A percentile compares a stretch with the other conserved stretches of the same genome.
Evolutionary conservation across 257 asterid genomes (phyloP).

Genomic region (Coffea canephora): DNA sequence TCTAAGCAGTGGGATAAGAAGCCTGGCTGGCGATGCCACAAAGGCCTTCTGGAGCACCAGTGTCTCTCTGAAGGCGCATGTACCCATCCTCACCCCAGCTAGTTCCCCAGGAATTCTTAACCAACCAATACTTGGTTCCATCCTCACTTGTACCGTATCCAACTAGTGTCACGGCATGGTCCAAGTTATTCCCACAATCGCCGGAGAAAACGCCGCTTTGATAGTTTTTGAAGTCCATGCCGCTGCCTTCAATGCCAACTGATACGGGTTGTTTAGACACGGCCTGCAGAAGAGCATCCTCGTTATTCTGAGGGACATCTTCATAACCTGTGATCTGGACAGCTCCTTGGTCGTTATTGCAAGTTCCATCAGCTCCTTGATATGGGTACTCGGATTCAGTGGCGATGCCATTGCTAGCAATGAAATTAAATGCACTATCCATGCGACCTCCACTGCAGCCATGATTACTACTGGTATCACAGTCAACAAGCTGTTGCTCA

Average conservation of each 20-base stretch:
- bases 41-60: slow-evolving; percentile 26
- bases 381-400: slow-evolving; percentile 33
- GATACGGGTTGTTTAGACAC: slow-evolving; percentile 41
- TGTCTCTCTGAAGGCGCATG: slow-evolving; percentile 26
- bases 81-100: slow-evolving; percentile 34
- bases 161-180: slow-evolving; percentile 32
- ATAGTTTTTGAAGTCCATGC: slow-evolving; percentile 29
- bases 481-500: slow-evolving; percentile 15
- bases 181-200: slow-evolving; percentile 28
- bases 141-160: slow-evolving; percentile 26
- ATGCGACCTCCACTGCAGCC: slow-evolving; percentile 14
- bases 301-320: slow-evolving; percentile 31
- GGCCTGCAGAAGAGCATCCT: slow-evolving; percentile 28
- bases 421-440: slow-evolving; percentile 13
- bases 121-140: slow-evolving; percentile 34
- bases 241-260: slow-evolving; percentile 35
- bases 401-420: not conserved
- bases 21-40: slow-evolving; percentile 42
- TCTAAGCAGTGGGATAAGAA: not conserved
- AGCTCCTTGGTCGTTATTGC: slow-evolving; percentile 24
- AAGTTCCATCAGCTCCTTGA: slow-evolving; percentile 24
- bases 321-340: slow-evolving; percentile 29
- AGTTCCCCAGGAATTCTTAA: slow-evolving; percentile 41
- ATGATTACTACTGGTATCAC: slow-evolving; percentile 1
- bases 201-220: slow-evolving; percentile 36